A percentile compares a stretch with the other conserved stretches of the same genome.
phyloP scores from a whole-genome alignment of 2,329 filamentous ascomycete genomes.

The Ceratocystiopsis brevicomis region DNA sequence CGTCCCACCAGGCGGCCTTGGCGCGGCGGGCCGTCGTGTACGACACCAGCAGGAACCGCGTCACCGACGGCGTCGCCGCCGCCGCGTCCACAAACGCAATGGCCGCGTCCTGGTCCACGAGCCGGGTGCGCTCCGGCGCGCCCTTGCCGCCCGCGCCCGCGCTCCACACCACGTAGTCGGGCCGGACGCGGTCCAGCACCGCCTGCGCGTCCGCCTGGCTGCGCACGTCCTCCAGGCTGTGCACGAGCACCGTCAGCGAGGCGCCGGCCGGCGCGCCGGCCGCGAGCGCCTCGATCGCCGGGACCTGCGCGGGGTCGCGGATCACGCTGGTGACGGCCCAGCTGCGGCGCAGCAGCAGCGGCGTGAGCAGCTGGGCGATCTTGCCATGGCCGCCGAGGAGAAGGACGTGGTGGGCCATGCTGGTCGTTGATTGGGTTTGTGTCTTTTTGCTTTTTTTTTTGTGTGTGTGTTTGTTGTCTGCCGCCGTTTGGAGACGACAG shows the following conservation, averaged over 20 bases:
- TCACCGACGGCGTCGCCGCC: constrained; percentile 31
- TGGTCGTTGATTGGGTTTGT: neutral
- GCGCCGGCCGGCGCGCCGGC: constrained; percentile 7
- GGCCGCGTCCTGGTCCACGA: constrained; percentile 44
- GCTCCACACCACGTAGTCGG: constrained; percentile 50
- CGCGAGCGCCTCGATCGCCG: constrained; percentile 39
- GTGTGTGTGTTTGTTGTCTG: neutral
- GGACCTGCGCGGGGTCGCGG: constrained; percentile 48
- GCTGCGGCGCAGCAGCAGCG: constrained; percentile 51
- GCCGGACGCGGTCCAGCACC: constrained; percentile 40
- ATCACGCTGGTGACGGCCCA: constrained; percentile 69
- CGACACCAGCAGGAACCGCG: constrained; percentile 45
- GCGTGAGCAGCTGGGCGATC: constrained; percentile 54
- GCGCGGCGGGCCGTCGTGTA: constrained; percentile 35
- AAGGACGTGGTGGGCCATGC: constrained; percentile 35
- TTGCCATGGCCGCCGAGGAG: constrained; percentile 71
- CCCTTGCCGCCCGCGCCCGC: constrained; percentile 45
- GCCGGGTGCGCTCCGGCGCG: constrained; percentile 23
- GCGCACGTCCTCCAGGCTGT: constrained; percentile 53
- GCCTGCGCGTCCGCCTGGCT: constrained; percentile 39
- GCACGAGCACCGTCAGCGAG: constrained; percentile 50
- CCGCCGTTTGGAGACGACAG: too few relatives aligned
- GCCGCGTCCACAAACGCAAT: constrained; percentile 42
- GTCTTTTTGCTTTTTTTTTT: neutral
- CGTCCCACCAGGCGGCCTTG: constrained; percentile 36